Conservation (phyloP, 768 basidiomycete genomes). For the Cantharellus cinnabarinus region DNA sequence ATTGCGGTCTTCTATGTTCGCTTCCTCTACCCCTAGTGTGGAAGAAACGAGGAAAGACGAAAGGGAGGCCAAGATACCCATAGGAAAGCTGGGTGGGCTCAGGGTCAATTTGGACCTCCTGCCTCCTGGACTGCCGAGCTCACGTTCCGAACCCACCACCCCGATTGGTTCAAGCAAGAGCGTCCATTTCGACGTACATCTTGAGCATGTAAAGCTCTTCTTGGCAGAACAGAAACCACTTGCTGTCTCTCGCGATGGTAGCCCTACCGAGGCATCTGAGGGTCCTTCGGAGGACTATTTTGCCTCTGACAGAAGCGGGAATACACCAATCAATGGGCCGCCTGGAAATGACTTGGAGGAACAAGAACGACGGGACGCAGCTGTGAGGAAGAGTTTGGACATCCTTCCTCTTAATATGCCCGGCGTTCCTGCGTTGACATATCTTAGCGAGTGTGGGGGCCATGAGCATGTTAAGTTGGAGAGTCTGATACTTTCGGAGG, state of each 20-base stretch:
- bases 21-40: slow-evolving; percentile 18
- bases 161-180: slow-evolving; percentile 52
- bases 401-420: slow-evolving; percentile 59
- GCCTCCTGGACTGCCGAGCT: slow-evolving; percentile 10
- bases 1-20: slow-evolving; percentile 21
- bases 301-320: slow-evolving; percentile 13
- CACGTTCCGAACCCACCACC: slow-evolving; percentile 55
- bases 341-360: slow-evolving; percentile 9
- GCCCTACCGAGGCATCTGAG: slow-evolving; percentile 44
- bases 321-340: not conserved
- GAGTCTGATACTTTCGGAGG: slow-evolving; percentile 20
- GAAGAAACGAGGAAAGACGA: not conserved
- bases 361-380: slow-evolving; percentile 2
- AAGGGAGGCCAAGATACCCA: too few relatives aligned
- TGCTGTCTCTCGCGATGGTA: slow-evolving; percentile 79
- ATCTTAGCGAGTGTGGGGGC: not conserved
- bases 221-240: slow-evolving; percentile 86
- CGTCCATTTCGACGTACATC: slow-evolving; percentile 80
- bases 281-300: slow-evolving; percentile 13
- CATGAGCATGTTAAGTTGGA: slow-evolving; percentile 21
- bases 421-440: slow-evolving; percentile 8
- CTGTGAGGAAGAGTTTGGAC: slow-evolving; percentile 19
- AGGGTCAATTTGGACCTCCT: not conserved
- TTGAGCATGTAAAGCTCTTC: slow-evolving; percentile 91
- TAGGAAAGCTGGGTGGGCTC: too few relatives aligned